Base-by-base conservation (phyloP, 305 asterid species). In the Fraxinus latifolia region DNA sequence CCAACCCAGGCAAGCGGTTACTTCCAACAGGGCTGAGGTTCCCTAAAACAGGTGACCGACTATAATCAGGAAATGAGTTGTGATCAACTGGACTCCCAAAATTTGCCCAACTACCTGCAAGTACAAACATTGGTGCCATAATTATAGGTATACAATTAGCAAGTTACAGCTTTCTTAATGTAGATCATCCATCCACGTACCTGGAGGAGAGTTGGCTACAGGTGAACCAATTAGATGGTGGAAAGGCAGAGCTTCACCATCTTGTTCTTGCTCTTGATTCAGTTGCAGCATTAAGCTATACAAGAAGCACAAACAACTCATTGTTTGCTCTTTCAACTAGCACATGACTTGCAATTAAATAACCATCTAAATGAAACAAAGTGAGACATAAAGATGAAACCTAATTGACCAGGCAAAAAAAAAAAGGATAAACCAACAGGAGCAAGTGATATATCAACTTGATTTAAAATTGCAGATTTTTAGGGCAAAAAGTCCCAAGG, bases 141-240 rank as follows among this genome's bases (percentile, higher is more conserved):
- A 29, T 17, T 79, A n/a, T 58, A 71, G 84, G 83, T 39, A 77
- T 65, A 70, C 12, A 62, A 80, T 14, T 14, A 23, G 71, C 58
- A 83, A 68, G 7, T 39, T 14, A 11, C 3, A 11, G 53, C 71
- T 31, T 36, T 12, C 55, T 11, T 65, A 2, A 71, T 68, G 76
- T 42, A 36, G 80, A 39, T 32, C 67, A 72, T 19, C 47, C 31
- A 68, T 39, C 23, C 75, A 79, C 84, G 78, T 87, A 88, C 97
- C 97, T 84, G 99, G 97, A 74, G 98, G 98, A 88, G 98, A 96
- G 89, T 83, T 91, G 86, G 89, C 93, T 19, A 94, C 60, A 17
- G 99, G 97, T 5, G 98, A 95, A 83, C 98, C 96, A 81, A 91
- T 91, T 85, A 89, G 94, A 84, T 89, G 93, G 32, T 78, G 89